These are phyloP conservation scores for Aureobasidium zeae DNA, from an alignment of 2,329 filamentous ascomycete species.

Conservation along the genomic window DNA sequence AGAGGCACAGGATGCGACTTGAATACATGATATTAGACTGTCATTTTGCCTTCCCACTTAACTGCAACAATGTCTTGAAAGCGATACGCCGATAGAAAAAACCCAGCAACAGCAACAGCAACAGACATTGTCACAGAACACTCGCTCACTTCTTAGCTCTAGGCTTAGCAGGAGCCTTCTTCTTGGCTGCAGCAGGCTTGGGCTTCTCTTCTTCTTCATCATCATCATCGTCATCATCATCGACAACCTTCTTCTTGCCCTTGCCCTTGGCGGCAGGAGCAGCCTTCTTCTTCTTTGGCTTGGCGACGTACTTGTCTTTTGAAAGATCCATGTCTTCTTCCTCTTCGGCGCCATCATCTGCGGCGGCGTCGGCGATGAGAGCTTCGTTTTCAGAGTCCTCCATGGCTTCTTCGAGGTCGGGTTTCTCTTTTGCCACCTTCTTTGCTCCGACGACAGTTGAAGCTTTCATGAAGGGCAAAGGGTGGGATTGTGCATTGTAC, in stretches of 20 bases:
- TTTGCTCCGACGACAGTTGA: constrained; percentile 65
- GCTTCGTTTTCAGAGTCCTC: constrained; percentile 66
- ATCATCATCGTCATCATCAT: constrained; percentile 28
- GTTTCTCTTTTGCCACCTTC: constrained; percentile 61
- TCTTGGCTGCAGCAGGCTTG: no score
- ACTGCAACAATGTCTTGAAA: no score
- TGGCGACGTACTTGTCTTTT: constrained; percentile 94
- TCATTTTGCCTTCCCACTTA: no score
- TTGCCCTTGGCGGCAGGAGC: constrained; percentile 40
- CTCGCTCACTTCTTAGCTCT: constrained; percentile 39
- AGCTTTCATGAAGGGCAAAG: constrained; percentile 93
- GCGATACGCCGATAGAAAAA: no score
- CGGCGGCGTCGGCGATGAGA: constrained; percentile 35
- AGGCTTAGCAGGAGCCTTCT: constrained; percentile 33
- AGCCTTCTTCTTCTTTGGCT: constrained; percentile 64
- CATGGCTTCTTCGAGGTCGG: constrained; percentile 91
- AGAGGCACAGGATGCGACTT: no score
- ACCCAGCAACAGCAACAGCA: no score
- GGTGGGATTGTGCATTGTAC: constrained; percentile 79
- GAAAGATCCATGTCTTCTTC: constrained; percentile 75
- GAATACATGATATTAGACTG: no score
- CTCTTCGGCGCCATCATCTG: constrained; percentile 50
- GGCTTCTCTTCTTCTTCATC: constrained; percentile 42
- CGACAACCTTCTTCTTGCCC: constrained; percentile 32
- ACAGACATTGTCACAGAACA: neutral